Conservation (phyloP, 805 yeast genomes). For the Huiozyma sinensis region DNA sequence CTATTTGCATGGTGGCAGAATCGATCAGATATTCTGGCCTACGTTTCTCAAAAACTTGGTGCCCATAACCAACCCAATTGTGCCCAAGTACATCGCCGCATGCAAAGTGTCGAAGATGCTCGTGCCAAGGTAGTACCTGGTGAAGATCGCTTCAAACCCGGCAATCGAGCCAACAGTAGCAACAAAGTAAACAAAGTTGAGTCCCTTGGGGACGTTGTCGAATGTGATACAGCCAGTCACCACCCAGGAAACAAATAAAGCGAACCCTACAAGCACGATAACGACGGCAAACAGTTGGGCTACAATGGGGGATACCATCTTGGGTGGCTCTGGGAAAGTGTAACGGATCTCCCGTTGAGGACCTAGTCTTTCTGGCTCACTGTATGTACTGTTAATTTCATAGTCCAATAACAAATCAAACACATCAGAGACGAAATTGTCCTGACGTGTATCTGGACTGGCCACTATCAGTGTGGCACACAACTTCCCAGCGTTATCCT, state of each 20-base stretch:
- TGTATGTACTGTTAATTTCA: constrained; percentile 3
- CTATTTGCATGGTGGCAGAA: too few species aligned
- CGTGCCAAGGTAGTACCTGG: constrained; percentile 22
- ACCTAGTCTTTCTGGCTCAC: constrained; percentile 28
- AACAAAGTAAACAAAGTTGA: constrained; percentile 14
- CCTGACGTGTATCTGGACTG: constrained; percentile 2
- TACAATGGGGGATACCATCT: constrained; percentile 39
- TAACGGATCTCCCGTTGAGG: constrained; percentile 54
- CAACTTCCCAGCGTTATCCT: constrained; percentile 7
- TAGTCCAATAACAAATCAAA: constrained; percentile 11
- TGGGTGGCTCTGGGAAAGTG: constrained; percentile 44
- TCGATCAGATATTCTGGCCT: constrained; percentile 9
- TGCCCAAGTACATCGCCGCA: constrained; percentile 32
- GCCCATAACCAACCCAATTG: constrained; percentile 50
- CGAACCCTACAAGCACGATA: constrained; percentile 33
- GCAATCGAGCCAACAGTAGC: constrained; percentile 17
- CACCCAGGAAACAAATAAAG: constrained; percentile 37
- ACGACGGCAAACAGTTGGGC: constrained; percentile 42
- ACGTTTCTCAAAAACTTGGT: constrained; percentile 50
- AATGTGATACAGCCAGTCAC: constrained; percentile 20
- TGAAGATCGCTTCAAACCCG: constrained; percentile 24
- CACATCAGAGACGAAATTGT: constrained; percentile 11
- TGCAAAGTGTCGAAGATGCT: constrained; percentile 25
- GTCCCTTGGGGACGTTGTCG: constrained; percentile 19
- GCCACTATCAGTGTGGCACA: constrained; percentile 18